Conservation (phyloP, 2,329 filamentous ascomycete genomes). For the Cordyceps javanica region DNA sequence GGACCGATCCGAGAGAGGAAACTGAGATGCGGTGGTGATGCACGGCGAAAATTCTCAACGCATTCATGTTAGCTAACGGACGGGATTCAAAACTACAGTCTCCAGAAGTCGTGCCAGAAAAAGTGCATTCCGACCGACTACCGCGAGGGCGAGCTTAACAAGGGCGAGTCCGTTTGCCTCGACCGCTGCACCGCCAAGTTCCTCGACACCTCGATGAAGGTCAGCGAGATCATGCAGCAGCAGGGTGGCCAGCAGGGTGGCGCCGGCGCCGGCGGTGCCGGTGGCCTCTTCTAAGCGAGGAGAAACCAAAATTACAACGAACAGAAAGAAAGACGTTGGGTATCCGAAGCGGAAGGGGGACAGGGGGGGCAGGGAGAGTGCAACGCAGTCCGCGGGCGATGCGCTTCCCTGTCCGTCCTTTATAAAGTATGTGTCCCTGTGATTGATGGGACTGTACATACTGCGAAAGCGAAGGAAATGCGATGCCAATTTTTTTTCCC, state of each 20-base stretch:
- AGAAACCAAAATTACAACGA: too few relatives aligned
- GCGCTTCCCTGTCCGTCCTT: too few relatives aligned
- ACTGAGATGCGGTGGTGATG: too few relatives aligned
- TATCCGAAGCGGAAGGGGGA: too few relatives aligned
- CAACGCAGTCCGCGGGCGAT: too few relatives aligned
- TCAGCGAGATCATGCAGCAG: conserved; percentile 92
- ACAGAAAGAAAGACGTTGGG: too few relatives aligned
- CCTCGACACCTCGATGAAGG: conserved; percentile 97
- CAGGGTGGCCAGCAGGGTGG: conserved; percentile 66
- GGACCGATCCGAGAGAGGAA: too few relatives aligned
- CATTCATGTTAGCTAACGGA: background rate
- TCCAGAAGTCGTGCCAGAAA: conserved; percentile 75
- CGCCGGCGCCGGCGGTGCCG: conserved; percentile 32
- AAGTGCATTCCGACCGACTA: conserved; percentile 93
- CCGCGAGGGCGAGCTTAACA: conserved; percentile 95
- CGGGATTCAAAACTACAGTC: background rate
- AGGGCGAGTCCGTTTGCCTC: conserved; percentile 96
- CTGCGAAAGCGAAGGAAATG: background rate
- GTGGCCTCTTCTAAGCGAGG: conserved; percentile 35
- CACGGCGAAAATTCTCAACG: too few relatives aligned
- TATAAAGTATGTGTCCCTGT: too few relatives aligned
- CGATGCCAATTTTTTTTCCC: background rate
- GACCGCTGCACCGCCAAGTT: conserved; percentile 97
- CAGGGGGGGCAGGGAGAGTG: too few relatives aligned
- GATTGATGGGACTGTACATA: background rate